phyloP scores from a whole-genome alignment of 2,329 filamentous ascomycete genomes.

The Aspergillus sp. region DNA sequence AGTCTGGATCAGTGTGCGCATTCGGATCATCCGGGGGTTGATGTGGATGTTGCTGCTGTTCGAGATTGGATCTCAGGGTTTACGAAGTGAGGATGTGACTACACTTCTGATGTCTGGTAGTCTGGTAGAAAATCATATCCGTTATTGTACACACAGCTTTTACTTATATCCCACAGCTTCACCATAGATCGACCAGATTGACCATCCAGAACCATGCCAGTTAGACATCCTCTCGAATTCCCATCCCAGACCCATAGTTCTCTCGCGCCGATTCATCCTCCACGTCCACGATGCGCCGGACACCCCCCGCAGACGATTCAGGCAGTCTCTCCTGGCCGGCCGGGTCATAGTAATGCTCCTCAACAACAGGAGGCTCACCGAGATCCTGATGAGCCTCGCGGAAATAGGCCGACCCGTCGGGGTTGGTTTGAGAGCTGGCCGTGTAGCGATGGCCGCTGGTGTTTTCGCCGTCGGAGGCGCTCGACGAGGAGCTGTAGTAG shows the following conservation, averaged over 20 bases:
- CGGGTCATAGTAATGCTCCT: conserved; percentile 33
- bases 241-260: not conserved
- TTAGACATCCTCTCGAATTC: conserved; percentile 7
- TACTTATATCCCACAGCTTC: not conserved
- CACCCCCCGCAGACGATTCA: conserved; percentile 15
- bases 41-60: not conserved
- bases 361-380: conserved; percentile 30
- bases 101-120: too few species aligned
- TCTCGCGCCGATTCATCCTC: conserved; percentile 16
- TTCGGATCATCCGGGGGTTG: not conserved
- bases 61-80: not conserved
- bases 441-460: conserved; percentile 33
- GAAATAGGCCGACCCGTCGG: conserved; percentile 31
- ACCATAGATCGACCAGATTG: too few species aligned
- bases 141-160: too few species aligned
- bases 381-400: conserved; percentile 34
- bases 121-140: too few species aligned
- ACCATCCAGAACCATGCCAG: not conserved
- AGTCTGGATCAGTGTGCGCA: not conserved
- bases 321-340: conserved; percentile 27
- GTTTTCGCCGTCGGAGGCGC: conserved; percentile 21
- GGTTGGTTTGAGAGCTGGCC: conserved; percentile 30
- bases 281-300: conserved; percentile 28
- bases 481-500: conserved; percentile 31
- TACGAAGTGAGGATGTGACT: not conserved